These are phyloP conservation scores for Talaromyces sp. DNA, from an alignment of 2,329 filamentous ascomycete genomes.

Conservation along the genomic window DNA sequence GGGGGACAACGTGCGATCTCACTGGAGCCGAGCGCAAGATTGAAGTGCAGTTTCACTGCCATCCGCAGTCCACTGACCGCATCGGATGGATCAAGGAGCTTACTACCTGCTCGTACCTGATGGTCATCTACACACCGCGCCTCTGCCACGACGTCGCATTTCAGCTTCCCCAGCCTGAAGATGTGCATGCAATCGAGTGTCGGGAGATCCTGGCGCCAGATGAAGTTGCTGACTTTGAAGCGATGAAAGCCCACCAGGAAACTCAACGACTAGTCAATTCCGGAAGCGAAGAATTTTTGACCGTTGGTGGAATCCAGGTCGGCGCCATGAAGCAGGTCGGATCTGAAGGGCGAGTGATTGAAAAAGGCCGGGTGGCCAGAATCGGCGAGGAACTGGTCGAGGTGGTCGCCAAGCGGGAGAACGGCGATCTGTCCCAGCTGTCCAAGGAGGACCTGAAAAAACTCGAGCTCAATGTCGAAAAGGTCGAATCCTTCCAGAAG, in stretches of 20 bases:
- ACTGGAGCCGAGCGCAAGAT: slow-evolving; percentile 76
- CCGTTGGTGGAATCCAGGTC: slow-evolving; percentile 54
- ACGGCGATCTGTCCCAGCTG: slow-evolving; percentile 57
- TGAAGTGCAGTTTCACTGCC: slow-evolving; percentile 75
- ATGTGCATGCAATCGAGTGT: slow-evolving; percentile 72
- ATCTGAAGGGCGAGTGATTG: slow-evolving; percentile 50
- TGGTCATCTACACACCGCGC: slow-evolving; percentile 85
- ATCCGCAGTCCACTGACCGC: slow-evolving; percentile 66
- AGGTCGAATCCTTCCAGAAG: slow-evolving; percentile 64
- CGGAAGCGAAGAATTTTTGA: slow-evolving; percentile 25
- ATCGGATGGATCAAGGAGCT: slow-evolving; percentile 94
- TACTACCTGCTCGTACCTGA: slow-evolving; percentile 84
- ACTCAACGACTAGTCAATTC: slow-evolving; percentile 29
- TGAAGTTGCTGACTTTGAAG: slow-evolving; percentile 45
- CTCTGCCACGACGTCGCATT: slow-evolving; percentile 86
- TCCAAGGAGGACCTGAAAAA: slow-evolving; percentile 63
- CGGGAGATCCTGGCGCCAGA: slow-evolving; percentile 61
- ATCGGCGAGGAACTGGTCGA: slow-evolving; percentile 44
- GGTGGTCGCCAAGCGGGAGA: slow-evolving; percentile 51
- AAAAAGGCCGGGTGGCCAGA: slow-evolving; percentile 53
- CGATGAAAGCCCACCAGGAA: slow-evolving; percentile 28
- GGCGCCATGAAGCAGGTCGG: slow-evolving; percentile 54
- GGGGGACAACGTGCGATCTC: slow-evolving; percentile 79
- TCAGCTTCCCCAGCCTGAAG: slow-evolving; percentile 69
- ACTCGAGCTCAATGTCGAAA: slow-evolving; percentile 60